Conservation (phyloP, 139 green algal genomes). For the Coelastrella sp. region DNA sequence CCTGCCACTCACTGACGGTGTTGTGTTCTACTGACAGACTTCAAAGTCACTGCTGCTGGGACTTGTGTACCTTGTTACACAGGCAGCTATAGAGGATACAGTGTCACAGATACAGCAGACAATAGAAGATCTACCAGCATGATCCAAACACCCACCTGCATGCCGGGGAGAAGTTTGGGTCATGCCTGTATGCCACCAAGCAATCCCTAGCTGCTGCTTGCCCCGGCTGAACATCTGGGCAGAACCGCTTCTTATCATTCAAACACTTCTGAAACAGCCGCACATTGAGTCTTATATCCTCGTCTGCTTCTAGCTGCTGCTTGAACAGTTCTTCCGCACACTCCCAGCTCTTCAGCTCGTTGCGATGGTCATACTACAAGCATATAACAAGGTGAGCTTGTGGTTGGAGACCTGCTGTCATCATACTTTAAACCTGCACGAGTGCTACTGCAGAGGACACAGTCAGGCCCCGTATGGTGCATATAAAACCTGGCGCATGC, state of each 20-base stretch:
- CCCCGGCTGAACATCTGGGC: conserved; percentile 60
- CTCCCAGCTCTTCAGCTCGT: conserved; percentile 61
- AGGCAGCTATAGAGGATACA: too few species aligned
- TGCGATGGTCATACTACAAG: conserved; percentile 57
- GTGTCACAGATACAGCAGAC: too few species aligned
- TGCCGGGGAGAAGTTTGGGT: conserved; percentile 27
- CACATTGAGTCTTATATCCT: conserved; percentile 82
- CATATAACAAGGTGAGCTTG: neutral
- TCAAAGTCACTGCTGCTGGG: too few species aligned
- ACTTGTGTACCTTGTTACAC: too few species aligned
- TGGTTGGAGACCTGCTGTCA: too few species aligned
- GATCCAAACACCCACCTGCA: conserved; percentile 48
- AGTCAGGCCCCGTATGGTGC: too few species aligned
- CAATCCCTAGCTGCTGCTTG: conserved; percentile 59
- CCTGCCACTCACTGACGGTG: too few species aligned
- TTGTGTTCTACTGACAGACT: too few species aligned
- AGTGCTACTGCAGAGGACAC: too few species aligned
- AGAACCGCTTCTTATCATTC: conserved; percentile 72
- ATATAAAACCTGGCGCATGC: too few species aligned
- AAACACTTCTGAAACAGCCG: conserved; percentile 75
- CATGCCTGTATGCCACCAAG: conserved; percentile 59
- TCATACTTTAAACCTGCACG: too few species aligned
- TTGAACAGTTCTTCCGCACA: conserved; percentile 87
- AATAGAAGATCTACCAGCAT: too few species aligned
- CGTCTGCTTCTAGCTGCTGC: conserved; percentile 86